A percentile compares a stretch with the other conserved stretches of the same genome.
Conservation (phyloP, 768 basidiomycete species). For the Amanita subjunquillea region DNA sequence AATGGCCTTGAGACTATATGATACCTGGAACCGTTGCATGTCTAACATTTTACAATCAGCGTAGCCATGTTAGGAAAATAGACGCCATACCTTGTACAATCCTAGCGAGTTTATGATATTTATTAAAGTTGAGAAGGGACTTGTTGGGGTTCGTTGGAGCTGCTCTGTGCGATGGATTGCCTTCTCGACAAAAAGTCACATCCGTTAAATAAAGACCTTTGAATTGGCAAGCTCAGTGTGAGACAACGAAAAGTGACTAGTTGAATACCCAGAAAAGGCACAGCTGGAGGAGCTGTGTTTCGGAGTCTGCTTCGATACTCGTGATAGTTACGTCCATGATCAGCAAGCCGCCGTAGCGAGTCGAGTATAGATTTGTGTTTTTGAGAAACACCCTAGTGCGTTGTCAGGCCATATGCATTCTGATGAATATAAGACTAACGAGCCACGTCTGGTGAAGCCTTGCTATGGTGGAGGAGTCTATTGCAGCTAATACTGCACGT, state of each 20-base stretch:
- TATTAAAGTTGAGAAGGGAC: conserved; percentile 91
- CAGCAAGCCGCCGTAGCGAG: conserved; percentile 72
- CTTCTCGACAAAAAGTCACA: conserved; percentile 92
- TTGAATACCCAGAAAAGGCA: conserved; percentile 83
- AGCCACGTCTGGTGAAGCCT: conserved; percentile 90
- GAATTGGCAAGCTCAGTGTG: conserved; percentile 5
- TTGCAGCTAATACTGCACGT: conserved; percentile 84
- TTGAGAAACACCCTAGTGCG: conserved; percentile 60
- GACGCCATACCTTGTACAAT: conserved; percentile 61
- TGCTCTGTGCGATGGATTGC: conserved; percentile 77
- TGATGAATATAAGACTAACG: conserved; percentile 35
- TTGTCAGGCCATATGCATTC: not conserved
- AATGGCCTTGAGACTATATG: conserved; percentile 81
- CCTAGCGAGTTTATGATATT: conserved; percentile 83
- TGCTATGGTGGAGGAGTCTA: conserved; percentile 93
- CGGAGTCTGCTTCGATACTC: conserved; percentile 86
- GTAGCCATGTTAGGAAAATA: not conserved
- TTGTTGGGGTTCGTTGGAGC: conserved; percentile 68
- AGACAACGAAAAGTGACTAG: not conserved
- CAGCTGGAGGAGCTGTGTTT: conserved; percentile 82
- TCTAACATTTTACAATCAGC: conserved; percentile 31
- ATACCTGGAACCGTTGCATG: conserved; percentile 86
- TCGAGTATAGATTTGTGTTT: conserved; percentile 81
- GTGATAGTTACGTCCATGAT: conserved; percentile 83
- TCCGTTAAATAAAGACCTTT: conserved; percentile 81